Evolutionary conservation across 768 basidiomycete genomes (phyloP).

Genomic region (Artomyces pyxidatus): DNA sequence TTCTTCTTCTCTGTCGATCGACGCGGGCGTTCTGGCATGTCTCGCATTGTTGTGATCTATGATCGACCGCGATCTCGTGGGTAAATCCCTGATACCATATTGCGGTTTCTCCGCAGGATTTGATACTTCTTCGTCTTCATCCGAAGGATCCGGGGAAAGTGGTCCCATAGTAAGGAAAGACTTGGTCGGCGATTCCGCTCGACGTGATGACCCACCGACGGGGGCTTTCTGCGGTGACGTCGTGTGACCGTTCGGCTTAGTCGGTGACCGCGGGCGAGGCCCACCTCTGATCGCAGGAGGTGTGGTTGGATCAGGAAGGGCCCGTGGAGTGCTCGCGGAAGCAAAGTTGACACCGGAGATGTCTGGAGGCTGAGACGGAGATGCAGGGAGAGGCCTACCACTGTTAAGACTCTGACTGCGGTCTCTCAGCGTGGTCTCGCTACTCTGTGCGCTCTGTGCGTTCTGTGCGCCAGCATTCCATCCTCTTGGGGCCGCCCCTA

Average conservation of each 20-base stretch:
- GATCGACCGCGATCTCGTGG: constrained; percentile 11
- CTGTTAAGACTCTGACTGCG: constrained; percentile 13
- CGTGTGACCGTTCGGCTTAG: constrained; percentile 1
- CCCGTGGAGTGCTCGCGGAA: not conserved
- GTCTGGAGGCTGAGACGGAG: constrained; percentile 10
- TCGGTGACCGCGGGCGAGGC: constrained; percentile 5
- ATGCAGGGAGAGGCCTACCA: constrained; percentile 13
- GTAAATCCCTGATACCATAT: constrained; percentile 17
- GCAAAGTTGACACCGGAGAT: constrained; percentile 7
- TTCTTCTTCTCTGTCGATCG: constrained; percentile 3
- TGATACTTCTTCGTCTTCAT: constrained; percentile 6
- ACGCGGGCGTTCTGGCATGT: constrained; percentile 7
- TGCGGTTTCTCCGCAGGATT: constrained; percentile 12
- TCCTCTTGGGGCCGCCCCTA: constrained; percentile 5
- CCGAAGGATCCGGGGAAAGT: constrained; percentile 12
- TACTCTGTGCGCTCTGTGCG: not conserved
- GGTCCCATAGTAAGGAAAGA: constrained; percentile 4
- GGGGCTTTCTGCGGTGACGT: not conserved
- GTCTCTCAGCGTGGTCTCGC: too few relatives aligned
- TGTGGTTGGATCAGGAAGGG: constrained; percentile 6
- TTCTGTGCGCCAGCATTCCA: not conserved
- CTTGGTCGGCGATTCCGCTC: constrained; percentile 6
- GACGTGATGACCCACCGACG: not conserved
- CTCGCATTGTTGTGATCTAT: constrained; percentile 8
- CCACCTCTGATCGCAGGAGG: constrained; percentile 1